These are phyloP conservation scores for Penicillium sp. DNA, from an alignment of 2,329 filamentous ascomycete species.

Conservation along the genomic window DNA sequence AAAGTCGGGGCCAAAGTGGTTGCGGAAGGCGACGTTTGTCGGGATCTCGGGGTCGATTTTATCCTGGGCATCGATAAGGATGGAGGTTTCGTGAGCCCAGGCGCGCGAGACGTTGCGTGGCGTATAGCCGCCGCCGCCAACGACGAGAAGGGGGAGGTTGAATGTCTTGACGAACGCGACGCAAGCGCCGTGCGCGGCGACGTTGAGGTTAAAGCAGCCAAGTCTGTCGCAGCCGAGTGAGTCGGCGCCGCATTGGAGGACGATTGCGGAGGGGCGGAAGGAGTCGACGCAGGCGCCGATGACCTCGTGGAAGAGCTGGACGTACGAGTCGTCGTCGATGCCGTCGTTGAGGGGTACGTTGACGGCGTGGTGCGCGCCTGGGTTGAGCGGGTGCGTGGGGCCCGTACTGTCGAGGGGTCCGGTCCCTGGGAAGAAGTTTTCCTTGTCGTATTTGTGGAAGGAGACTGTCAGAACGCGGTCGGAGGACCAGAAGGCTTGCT, in stretches of 20 bases:
- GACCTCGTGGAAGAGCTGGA: conserved; percentile 79
- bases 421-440: conserved; percentile 86
- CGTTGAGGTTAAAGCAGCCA: conserved; percentile 95
- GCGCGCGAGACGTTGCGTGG: conserved; percentile 94
- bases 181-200: conserved; percentile 90
- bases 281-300: conserved; percentile 77
- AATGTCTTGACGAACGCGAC: conserved; percentile 86
- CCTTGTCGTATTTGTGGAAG: conserved; percentile 93
- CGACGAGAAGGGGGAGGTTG: conserved; percentile 80
- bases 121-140: conserved; percentile 95
- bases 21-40: conserved; percentile 78
- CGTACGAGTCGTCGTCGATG: conserved; percentile 89
- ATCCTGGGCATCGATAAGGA: conserved; percentile 77
- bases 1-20: conserved; percentile 87
- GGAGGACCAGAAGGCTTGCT: conserved; percentile 88
- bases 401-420: conserved; percentile 87
- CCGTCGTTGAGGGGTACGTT: conserved; percentile 91
- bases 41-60: conserved; percentile 77
- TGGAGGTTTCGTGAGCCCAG: conserved; percentile 95
- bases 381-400: conserved; percentile 79
- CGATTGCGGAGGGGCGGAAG: conserved; percentile 89
- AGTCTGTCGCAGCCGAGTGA: conserved; percentile 91
- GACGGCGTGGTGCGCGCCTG: conserved; percentile 85
- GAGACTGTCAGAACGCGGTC: conserved; percentile 91
- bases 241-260: conserved; percentile 94